Base-by-base conservation (phyloP, 1,139 yeast genomes). In the Nematodospora anomalae region DNA sequence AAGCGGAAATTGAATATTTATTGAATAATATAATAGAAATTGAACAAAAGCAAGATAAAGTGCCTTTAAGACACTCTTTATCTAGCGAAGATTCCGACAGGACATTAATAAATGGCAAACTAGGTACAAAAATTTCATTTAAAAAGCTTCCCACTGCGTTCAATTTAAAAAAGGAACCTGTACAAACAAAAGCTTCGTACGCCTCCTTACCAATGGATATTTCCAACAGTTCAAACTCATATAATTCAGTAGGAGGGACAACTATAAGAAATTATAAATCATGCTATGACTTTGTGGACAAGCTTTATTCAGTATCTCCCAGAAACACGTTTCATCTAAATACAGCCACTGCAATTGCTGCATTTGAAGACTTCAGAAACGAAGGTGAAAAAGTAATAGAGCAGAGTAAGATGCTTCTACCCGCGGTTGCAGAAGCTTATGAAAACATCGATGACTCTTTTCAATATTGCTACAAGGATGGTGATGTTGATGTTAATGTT, bases 231-330 rank as follows among this genome's bases (percentile, higher is more conserved):
- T 24, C 24, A 6, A 21, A 30, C 13, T 35, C 28, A 20, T 6
- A 29, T 13, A 10, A 16, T 8, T 18, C 27, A 16, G 16, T 32
- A n/a, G 16, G 11, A 15, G 29, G 34, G 16, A 26, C 33, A 14
- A 25, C 27, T 1, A 13, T 41, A 11, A 34, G 28, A 8, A 44
- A 48, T 26, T 50, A 47, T 34, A 51, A 52, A 27, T 53, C 64
- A 6, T 54, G 61, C 36, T 54, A 55, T 33, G 53, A 56, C 18
- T 44, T 64, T 36, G 60, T 67, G 16, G 72, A 67, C 36, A 61
- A 57, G 37, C 47, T 67, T 27, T 67, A 66, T 40, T 62, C 73
- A 0, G 67, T 68, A 2, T 65, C 72, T 2, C 75, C 75, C 0
- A 64, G 55, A 36, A 65, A 66, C 37, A 67, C 74, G 0, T 61